Evolutionary conservation across 306 rosid species (phyloP).

Genomic region (Casuarina cunninghamiana): DNA sequence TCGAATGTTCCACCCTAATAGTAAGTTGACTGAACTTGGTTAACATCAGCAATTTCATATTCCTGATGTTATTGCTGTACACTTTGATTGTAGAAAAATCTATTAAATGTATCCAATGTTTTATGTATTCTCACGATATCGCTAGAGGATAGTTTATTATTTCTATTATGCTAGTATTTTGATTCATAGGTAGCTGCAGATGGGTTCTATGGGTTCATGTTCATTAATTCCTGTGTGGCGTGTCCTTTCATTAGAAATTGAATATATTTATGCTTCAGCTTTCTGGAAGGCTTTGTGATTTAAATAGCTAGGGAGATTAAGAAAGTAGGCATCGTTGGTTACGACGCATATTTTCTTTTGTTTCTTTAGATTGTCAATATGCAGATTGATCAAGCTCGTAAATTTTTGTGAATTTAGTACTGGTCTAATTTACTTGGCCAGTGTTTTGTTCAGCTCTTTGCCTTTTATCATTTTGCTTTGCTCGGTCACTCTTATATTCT

Average conservation of each 20-base stretch:
- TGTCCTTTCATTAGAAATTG: not conserved
- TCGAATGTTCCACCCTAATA: slow-evolving; percentile 97
- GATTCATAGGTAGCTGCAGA: not conserved
- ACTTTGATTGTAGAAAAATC: not conserved
- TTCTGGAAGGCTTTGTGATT: not conserved
- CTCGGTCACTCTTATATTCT: not conserved
- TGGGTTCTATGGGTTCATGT: not conserved
- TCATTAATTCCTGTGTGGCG: not conserved
- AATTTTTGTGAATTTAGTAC: not conserved
- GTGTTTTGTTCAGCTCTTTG: not conserved
- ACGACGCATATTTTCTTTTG: not conserved
- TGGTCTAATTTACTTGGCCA: not conserved
- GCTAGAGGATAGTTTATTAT: not conserved
- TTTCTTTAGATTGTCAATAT: not conserved
- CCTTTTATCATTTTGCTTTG: not conserved
- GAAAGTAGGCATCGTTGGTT: not conserved
- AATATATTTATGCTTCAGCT: not conserved
- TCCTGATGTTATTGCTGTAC: not conserved
- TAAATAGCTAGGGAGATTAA: not conserved
- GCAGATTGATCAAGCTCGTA: not conserved
- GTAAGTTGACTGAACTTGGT: slow-evolving; percentile 46
- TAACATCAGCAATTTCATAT: not conserved
- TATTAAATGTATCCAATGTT: not conserved
- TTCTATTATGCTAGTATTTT: not conserved
- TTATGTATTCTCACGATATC: not conserved